Evolutionary conservation across 371 early-diverging fungal species (phyloP).

Genomic region (Apophysomyces ossiformis): DNA sequence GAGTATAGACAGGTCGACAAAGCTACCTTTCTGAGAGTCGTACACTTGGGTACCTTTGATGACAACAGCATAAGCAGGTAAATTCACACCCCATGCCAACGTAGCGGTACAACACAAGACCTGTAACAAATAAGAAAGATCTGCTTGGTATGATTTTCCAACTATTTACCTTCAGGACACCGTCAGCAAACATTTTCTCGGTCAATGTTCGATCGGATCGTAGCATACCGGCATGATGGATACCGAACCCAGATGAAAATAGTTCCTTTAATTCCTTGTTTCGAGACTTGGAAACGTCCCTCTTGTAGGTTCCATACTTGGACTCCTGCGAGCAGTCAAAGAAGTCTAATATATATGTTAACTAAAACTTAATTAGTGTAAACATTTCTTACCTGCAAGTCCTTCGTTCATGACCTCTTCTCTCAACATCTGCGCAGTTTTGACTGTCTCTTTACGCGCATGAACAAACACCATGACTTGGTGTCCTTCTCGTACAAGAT

Average conservation of each 20-base stretch:
- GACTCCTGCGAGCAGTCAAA: conserved; percentile 47
- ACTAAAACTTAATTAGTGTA: neutral
- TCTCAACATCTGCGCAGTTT: conserved; percentile 84
- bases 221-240: conserved; percentile 99
- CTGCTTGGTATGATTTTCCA: neutral
- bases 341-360: conserved; percentile 28
- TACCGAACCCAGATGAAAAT: conserved; percentile 85
- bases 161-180: conserved; percentile 67
- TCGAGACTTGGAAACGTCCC: conserved; percentile 64
- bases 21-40: conserved; percentile 90
- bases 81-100: conserved; percentile 99
- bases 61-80: conserved; percentile 98
- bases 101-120: conserved; percentile 99
- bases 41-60: conserved; percentile 99
- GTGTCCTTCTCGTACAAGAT: conserved; percentile 79
- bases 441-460: conserved; percentile 95
- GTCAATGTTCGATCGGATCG: conserved; percentile 87
- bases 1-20: conserved; percentile 90
- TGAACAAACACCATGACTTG: conserved; percentile 99
- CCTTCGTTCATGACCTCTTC: conserved; percentile 75
- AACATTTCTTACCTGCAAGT: conserved; percentile 42
- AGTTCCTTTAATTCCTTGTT: conserved; percentile 90
- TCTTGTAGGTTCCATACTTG: conserved; percentile 29
- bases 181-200: conserved; percentile 92
- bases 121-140: conserved; percentile 23